Evolutionary conservation across 1,284 basidiomycete genomes (phyloP), one percentile per base, ranked within the genome.

Genomic region (Pascua guehoae): DNA sequence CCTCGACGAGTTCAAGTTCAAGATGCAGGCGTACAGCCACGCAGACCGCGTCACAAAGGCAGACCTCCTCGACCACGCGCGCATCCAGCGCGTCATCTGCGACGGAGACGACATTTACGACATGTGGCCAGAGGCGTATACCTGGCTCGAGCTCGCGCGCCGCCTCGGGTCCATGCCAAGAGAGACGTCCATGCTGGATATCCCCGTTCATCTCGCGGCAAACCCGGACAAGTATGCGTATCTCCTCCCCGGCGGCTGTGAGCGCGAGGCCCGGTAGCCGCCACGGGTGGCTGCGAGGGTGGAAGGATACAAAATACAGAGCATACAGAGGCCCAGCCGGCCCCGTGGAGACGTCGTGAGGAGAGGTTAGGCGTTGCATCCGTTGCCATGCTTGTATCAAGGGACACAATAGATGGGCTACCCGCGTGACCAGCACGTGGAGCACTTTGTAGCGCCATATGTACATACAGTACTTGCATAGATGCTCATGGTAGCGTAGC

Each of bases 11-110:
- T 64, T 70, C 52, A 57, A 54, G 37, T 50, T 18, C 40, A 70
- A 69, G 54, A 69, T 70, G 69, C n/a, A 38, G 12, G 67, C 62
- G 12, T 70, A 70, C 56, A 56, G 54, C 41, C 69, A 70, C 55
- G 66, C 64, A 41, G 67, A 71, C 50, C 60, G 69, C 12, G 39
- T 66, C 24, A 63, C 61, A 18, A 42, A 55, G 44, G 15, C 37
- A 14, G 38, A 45, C 39, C 49, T 67, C 8, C 43, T 64, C 11
- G 47, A 62, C 4, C 43, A 52, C 39, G 36, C 50, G 1, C 47
- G 39, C 8, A 43, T 71, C 17, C 58, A 63, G 16, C 24, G 45
- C 12, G 59, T 51, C 39, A 62, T 69, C 8, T 71, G 69, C 43
- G 37, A 44, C 5, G 69, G 67, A 0, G 41, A 55, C 37, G 69